A percentile compares a stretch with the other conserved stretches of the same genome.
These are phyloP conservation scores for Taiwanofungus camphoratus DNA, from an alignment of 1,284 basidiomycete species.

Conservation along the genomic window DNA sequence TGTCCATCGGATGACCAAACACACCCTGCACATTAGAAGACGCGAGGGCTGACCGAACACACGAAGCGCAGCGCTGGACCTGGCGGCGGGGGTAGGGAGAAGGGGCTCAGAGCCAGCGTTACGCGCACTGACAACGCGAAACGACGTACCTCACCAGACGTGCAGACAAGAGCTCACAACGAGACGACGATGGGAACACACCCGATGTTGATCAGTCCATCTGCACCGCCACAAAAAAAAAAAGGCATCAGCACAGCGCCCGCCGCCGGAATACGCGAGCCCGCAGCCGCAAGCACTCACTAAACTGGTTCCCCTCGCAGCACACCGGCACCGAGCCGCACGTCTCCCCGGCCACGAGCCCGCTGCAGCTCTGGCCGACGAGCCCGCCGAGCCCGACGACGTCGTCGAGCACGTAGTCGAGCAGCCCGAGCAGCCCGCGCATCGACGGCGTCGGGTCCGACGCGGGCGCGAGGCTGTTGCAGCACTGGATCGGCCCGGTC, in stretches of 20 bases:
- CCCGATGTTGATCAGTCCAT: conserved; percentile 15
- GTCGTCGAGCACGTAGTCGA: conserved; percentile 18
- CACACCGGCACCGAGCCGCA: conserved; percentile 1
- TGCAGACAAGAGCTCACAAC: too few species aligned
- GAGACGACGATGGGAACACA: conserved; percentile 11
- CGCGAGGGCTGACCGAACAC: too few species aligned
- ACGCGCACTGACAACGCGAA: too few species aligned
- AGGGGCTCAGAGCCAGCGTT: too few species aligned
- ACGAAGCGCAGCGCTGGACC: too few species aligned
- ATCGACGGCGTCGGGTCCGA: neutral
- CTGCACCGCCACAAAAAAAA: too few species aligned
- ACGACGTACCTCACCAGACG: too few species aligned
- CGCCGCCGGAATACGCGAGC: neutral
- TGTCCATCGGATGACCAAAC: too few species aligned
- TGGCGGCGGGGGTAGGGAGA: too few species aligned
- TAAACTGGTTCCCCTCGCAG: conserved; percentile 5
- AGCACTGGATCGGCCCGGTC: conserved; percentile 21
- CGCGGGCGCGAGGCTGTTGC: conserved; percentile 14
- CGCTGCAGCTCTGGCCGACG: conserved; percentile 15
- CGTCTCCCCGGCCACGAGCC: conserved; percentile 14
- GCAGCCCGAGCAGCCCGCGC: conserved; percentile 8
- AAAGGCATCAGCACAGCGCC: neutral
- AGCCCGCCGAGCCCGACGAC: conserved; percentile 16
- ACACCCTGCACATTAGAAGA: too few species aligned
- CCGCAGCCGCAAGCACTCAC: neutral